Percentiles rank a stretch among this genome's conserved stretches.
These are phyloP conservation scores for Pyrrhoderma lamaoense DNA, from an alignment of 1,284 basidiomycete species.

Conservation along the genomic window DNA sequence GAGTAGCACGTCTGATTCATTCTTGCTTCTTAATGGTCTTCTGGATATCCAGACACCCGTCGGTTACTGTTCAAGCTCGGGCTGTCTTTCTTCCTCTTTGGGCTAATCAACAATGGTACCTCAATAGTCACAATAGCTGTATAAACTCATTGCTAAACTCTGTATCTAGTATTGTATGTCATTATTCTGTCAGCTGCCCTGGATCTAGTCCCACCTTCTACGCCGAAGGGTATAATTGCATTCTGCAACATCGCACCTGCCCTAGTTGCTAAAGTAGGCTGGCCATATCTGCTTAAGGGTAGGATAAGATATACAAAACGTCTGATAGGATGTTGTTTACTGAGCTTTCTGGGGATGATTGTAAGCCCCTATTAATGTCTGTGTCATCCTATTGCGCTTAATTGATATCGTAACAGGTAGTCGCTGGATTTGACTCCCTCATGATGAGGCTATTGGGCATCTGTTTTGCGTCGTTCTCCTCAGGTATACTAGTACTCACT, in stretches of 20 bases:
- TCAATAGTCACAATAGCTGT: not conserved
- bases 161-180: constrained; percentile 73
- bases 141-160: not conserved
- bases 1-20: not conserved
- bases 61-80: constrained; percentile 34
- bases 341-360: constrained; percentile 78
- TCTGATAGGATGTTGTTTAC: constrained; percentile 65
- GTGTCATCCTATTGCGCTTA: not conserved
- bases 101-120: constrained; percentile 52
- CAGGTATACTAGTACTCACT: constrained; percentile 54
- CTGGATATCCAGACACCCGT: constrained; percentile 7
- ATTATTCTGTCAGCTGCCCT: constrained; percentile 94
- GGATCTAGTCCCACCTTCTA: constrained; percentile 85
- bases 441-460: constrained; percentile 80
- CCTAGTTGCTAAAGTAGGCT: constrained; percentile 79
- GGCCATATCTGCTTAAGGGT: constrained; percentile 87
- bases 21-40: not conserved
- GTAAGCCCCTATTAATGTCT: constrained; percentile 33
- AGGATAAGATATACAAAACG: constrained; percentile 72
- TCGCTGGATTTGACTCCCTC: constrained; percentile 70
- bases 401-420: constrained; percentile 44
- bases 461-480: constrained; percentile 83
- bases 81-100: constrained; percentile 52
- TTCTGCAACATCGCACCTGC: constrained; percentile 88
- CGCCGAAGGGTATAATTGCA: constrained; percentile 88